Evolutionary conservation across 495 filamentous ascomycete species (phyloP).

Genomic region (Ramalina intermedia): DNA sequence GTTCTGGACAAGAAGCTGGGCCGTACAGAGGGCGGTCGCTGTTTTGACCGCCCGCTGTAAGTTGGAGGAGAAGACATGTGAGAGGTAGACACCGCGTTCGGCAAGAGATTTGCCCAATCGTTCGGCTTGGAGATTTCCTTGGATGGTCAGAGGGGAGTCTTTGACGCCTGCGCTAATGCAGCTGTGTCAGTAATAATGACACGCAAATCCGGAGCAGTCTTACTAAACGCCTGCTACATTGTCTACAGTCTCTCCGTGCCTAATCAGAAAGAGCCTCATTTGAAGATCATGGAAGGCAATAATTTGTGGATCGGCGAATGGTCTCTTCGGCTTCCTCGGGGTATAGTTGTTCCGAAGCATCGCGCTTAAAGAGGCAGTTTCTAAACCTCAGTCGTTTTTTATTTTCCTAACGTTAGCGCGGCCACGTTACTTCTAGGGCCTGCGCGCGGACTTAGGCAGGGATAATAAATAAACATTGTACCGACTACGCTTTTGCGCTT

Average conservation of each 20-base stretch:
- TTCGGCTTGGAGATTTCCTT: slow-evolving; percentile 63
- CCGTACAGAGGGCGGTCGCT: slow-evolving; percentile 45
- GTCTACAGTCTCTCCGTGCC: slow-evolving; percentile 80
- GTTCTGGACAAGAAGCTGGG: slow-evolving; percentile 22
- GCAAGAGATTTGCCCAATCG: slow-evolving; percentile 48
- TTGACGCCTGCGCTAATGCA: slow-evolving; percentile 53
- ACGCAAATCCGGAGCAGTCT: slow-evolving; percentile 11
- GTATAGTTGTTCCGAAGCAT: no score
- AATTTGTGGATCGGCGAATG: no score
- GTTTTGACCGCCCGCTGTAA: slow-evolving; percentile 60
- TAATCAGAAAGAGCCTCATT: slow-evolving; percentile 65
- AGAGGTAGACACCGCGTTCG: slow-evolving; percentile 29
- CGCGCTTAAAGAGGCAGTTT: no score
- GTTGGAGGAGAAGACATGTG: slow-evolving; percentile 65
- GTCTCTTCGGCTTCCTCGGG: no score
- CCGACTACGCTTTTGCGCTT: no score
- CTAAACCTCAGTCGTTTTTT: no score
- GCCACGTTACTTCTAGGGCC: no score
- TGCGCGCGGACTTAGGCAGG: no score
- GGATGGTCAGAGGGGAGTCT: slow-evolving; percentile 68
- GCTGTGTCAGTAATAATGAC: slow-evolving; percentile 4
- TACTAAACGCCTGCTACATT: slow-evolving; percentile 70
- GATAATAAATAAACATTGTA: no score
- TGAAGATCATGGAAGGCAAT: neutral
- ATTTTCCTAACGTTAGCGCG: no score